Conservation (phyloP, 2,329 filamentous ascomycete species). For the Claviceps purpurea region DNA sequence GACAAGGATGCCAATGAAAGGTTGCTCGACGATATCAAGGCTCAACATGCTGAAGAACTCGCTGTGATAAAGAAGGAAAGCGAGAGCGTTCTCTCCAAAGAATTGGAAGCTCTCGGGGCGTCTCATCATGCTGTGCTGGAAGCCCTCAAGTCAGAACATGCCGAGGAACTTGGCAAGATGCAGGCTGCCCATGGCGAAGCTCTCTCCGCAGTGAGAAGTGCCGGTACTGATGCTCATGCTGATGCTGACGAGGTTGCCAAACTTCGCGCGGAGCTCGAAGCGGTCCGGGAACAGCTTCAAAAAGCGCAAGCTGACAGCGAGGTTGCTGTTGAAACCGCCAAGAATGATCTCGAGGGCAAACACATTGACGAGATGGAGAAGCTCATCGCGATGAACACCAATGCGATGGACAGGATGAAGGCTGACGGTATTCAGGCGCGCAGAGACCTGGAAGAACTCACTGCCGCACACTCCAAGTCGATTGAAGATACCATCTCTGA, state of each 20-base stretch:
- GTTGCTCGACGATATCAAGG: slow-evolving; percentile 42
- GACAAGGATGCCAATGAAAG: slow-evolving; percentile 34
- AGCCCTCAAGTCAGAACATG: slow-evolving; percentile 27
- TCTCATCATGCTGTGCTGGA: slow-evolving; percentile 31
- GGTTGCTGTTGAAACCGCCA: slow-evolving; percentile 31
- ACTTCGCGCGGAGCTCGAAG: slow-evolving; percentile 19
- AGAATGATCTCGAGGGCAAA: slow-evolving; percentile 30
- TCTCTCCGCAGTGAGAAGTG: slow-evolving; percentile 18
- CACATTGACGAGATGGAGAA: slow-evolving; percentile 35
- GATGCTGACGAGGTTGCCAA: slow-evolving; percentile 20
- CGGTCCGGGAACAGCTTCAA: slow-evolving; percentile 31
- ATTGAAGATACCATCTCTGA: slow-evolving; percentile 28
- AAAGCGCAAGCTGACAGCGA: slow-evolving; percentile 29
- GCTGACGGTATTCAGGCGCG: slow-evolving; percentile 23
- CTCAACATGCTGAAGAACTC: slow-evolving; percentile 37
- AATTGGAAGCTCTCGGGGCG: slow-evolving; percentile 29
- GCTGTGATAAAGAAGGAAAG: slow-evolving; percentile 30
- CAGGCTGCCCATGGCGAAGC: slow-evolving; percentile 18
- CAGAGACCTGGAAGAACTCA: slow-evolving; percentile 31
- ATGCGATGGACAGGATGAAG: slow-evolving; percentile 28
- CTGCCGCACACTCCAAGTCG: slow-evolving; percentile 22
- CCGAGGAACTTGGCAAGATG: slow-evolving; percentile 23
- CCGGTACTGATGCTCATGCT: slow-evolving; percentile 14
- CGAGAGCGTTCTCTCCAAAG: slow-evolving; percentile 23
- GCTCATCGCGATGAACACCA: slow-evolving; percentile 27